Conservation (phyloP, 2,329 filamentous ascomycete species). For the Fusarium albidum region DNA sequence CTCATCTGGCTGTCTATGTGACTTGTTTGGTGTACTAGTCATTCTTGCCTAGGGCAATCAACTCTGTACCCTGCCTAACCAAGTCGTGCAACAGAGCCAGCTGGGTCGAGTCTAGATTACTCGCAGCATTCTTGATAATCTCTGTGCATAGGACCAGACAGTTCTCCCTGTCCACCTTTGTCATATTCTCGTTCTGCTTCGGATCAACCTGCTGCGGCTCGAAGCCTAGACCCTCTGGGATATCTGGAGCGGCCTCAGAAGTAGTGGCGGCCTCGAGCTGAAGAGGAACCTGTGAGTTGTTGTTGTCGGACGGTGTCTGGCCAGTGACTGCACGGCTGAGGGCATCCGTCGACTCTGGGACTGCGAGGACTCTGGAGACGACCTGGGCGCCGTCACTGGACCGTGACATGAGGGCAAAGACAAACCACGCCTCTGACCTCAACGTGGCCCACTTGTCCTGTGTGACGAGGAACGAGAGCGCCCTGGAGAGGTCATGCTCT, state of each 20-base stretch:
- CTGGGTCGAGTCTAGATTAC: conserved; percentile 50
- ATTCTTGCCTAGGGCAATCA: conserved; percentile 46
- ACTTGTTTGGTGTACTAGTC: conserved; percentile 22
- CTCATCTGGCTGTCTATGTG: not conserved
- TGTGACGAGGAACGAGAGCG: conserved; percentile 61
- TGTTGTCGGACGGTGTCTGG: conserved; percentile 36
- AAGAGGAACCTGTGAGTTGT: conserved; percentile 25
- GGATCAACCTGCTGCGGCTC: conserved; percentile 59
- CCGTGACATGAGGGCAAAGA: conserved; percentile 67
- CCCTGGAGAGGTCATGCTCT: conserved; percentile 51
- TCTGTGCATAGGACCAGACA: conserved; percentile 66
- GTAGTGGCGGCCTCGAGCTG: conserved; percentile 28
- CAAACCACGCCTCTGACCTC: conserved; percentile 68
- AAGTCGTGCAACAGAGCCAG: conserved; percentile 56
- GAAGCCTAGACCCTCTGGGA: conserved; percentile 48
- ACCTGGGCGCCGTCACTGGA: conserved; percentile 57
- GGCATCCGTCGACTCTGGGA: conserved; percentile 52
- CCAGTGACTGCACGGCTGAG: conserved; percentile 61
- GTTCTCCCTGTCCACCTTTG: conserved; percentile 66
- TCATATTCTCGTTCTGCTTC: conserved; percentile 54
- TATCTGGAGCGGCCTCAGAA: conserved; percentile 17
- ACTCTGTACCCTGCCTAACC: conserved; percentile 58
- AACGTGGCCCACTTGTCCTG: conserved; percentile 68
- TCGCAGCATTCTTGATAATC: conserved; percentile 55
- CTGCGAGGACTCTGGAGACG: conserved; percentile 53